Base-by-base conservation (phyloP, 768 basidiomycete genomes). In the Boletus rufocinnamomeus region DNA sequence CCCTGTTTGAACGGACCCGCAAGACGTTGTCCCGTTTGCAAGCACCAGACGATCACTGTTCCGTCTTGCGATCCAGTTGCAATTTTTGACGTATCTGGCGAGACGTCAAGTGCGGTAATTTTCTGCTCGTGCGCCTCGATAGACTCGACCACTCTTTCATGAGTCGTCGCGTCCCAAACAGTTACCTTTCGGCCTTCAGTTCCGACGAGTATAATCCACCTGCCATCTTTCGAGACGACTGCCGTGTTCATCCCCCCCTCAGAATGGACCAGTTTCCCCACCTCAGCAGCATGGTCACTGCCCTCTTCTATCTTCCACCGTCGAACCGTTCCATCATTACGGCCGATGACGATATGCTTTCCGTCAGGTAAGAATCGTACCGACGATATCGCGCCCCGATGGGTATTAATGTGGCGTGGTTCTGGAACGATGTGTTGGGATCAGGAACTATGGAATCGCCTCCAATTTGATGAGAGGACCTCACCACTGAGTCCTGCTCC, bases 11-110 rank as follows among this genome's bases (percentile, higher is more conserved):
- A 58, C 2, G 68, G 68, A 27, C 60, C 64, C 0, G 58, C 55
- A 2, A 69, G 41, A n/a, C 28, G 58, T 9, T 49, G 11, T 0
- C 59, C 64, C 0, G 69, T 66, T 49, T 57, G 45, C 58, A 69
- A 44, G 47, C 38, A 55, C 68, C 68, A 69, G 23, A 71, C 17
- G 25, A 62, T 41, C 17, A 71, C 62, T 7, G 40, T 27, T 48
- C 67, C 64, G 11, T 69, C 68, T 3, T 14, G 54, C 16, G 66
- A 66, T 11, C 66, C 68, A 52, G 58, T 69, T 43, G 67, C 68
- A 9, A 71, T 49, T 37, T 50, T 71, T 4, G 48, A 50, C 19
- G 47, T 37, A 17, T 69, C 60, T 8, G 16, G 38, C 1, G 68
- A 71, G 10, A 71, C 57, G 34, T 66, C 66, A n/a, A 69, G 61